These are phyloP conservation scores for Inga oerstediana DNA, from an alignment of 306 rosid genomes.

Conservation along the genomic window DNA sequence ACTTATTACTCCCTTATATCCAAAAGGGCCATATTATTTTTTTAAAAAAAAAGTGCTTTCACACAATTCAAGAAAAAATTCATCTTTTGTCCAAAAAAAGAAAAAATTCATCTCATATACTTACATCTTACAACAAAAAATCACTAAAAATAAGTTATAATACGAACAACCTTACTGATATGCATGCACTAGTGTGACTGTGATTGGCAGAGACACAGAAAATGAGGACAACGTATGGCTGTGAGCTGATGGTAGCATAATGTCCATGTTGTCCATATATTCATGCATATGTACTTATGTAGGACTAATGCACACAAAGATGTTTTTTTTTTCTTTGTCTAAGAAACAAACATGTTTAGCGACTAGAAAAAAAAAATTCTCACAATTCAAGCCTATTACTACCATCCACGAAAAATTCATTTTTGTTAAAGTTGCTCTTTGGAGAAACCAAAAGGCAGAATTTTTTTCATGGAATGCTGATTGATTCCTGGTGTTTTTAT, in stretches of 20 bases:
- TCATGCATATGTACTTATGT: neutral
- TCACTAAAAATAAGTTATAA: too few species aligned
- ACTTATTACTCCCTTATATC: neutral
- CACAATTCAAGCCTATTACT: neutral
- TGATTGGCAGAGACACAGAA: neutral
- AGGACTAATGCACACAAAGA: neutral
- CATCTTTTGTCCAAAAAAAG: too few species aligned
- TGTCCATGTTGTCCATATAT: neutral
- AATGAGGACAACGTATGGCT: neutral
- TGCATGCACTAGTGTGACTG: neutral
- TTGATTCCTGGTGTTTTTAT: neutral
- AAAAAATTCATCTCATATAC: too few species aligned
- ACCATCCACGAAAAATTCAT: neutral
- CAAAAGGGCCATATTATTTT: neutral
- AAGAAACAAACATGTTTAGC: neutral
- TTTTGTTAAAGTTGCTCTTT: neutral
- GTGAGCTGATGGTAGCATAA: neutral
- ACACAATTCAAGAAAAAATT: too few species aligned
- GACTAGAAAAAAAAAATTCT: neutral
- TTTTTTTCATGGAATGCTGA: constrained; percentile 31
- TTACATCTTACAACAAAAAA: too few species aligned
- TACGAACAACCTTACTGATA: neutral
- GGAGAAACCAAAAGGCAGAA: constrained; percentile 24
- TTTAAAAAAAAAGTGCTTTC: too few species aligned
- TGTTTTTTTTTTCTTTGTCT: neutral